Percentiles rank a stretch among this genome's conserved stretches.
These are phyloP conservation scores for Corymbia calophylla DNA, from an alignment of 441 rosid genomes.

Conservation along the genomic window DNA sequence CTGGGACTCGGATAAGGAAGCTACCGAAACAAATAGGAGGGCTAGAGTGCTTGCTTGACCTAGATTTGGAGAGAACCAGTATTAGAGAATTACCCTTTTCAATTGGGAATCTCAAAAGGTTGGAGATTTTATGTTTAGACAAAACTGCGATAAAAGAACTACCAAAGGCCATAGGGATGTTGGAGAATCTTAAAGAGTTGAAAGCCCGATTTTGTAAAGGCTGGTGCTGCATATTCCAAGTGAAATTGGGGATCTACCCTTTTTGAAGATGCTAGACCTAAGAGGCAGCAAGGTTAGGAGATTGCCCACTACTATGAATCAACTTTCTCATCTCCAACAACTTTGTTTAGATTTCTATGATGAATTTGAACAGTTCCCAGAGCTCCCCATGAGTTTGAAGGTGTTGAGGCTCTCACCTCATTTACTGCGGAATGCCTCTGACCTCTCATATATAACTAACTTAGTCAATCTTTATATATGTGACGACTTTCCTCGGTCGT, in stretches of 20 bases:
- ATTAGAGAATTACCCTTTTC: neutral
- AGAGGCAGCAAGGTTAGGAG: neutral
- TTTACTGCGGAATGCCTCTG: neutral
- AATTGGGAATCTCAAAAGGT: neutral
- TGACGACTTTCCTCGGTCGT: accelerated
- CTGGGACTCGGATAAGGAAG: neutral
- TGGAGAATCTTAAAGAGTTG: neutral
- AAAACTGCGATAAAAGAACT: neutral
- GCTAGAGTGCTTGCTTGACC: neutral
- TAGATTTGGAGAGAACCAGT: neutral
- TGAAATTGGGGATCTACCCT: neutral
- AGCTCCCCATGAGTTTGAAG: neutral
- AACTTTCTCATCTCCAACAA: neutral
- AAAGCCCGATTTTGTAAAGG: neutral
- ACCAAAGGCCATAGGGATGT: neutral
- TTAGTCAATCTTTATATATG: neutral
- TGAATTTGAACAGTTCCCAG: neutral
- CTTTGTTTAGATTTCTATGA: neutral
- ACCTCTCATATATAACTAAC: neutral
- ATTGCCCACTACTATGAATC: neutral
- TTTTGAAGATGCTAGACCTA: neutral
- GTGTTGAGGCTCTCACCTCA: neutral
- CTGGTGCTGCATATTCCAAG: neutral
- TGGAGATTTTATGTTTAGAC: neutral
- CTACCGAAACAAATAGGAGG: neutral